Base-by-base conservation (phyloP, 169 alveolate genomes). In the Eimeria tenella region DNA sequence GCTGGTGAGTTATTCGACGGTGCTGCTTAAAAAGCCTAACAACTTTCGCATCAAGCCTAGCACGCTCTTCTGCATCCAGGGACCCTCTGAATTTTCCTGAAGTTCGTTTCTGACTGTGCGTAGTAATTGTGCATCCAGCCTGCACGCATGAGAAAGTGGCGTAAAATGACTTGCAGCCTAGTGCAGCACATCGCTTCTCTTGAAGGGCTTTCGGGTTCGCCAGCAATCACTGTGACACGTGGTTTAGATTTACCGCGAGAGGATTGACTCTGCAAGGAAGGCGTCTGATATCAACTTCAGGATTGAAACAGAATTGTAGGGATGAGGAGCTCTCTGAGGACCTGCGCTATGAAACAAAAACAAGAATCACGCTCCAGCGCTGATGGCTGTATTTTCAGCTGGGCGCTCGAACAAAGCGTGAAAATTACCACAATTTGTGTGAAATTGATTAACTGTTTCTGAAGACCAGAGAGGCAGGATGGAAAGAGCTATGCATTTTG, bases 1-100 rank as follows among this genome's bases (percentile, higher is more conserved):
- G 92, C 52, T 84, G 75, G 65, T 84, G 92, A 49, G 92, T 84
- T 73, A 84, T 31, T 49, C 70, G 92, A 17, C 92, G 92, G 65
- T 84, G 92, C 65, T 84, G 81, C 65, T 84, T 84, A 50, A 84
- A 63, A 23, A 84, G 62, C 68, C 65, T 84, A 60, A 84, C 81
- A 50, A 84, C 53, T 63, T 9, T 84, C 9, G 92, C 92, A 63
- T 84, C 92, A 42, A 84, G 92, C 8, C 52, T 84, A 6, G 65
- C 81, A 25, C 79, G 31, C 70, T 60, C 92, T 63, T 84, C 92
- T 62, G 81, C 81, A 63, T 84, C 92, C n/a, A 84, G 81, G 17
- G 92, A 60, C 42, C 70, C 92, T 23, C 65, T 52, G 62, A 62
- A 62, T 50, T 62, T 84, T 19, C 81, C 81, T 10, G 62, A 79